Percentiles rank a stretch among this genome's conserved stretches.
phyloP scores from a whole-genome alignment of 495 filamentous ascomycete genomes.

The Viridothelium virens region DNA sequence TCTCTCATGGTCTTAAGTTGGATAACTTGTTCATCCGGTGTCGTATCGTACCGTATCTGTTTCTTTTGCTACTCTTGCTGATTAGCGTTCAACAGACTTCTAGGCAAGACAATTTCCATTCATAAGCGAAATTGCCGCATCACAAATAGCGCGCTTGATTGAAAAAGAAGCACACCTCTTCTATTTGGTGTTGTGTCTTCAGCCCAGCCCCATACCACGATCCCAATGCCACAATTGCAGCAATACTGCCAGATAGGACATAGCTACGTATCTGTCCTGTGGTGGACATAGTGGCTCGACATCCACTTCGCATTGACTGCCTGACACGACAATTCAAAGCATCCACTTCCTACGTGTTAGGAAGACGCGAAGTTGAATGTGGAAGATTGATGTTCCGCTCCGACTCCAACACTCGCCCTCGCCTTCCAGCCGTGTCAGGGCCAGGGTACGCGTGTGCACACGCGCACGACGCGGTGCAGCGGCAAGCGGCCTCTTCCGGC shows the following conservation, averaged over 20 bases:
- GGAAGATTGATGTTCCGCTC: too few relatives aligned
- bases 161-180: constrained; percentile 21
- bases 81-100: neutral
- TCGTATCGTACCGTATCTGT: neutral
- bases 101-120: neutral
- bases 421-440: too few relatives aligned
- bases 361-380: too few relatives aligned
- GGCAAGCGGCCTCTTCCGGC: too few relatives aligned
- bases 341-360: too few relatives aligned
- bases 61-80: neutral
- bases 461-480: too few relatives aligned
- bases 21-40: neutral
- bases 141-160: neutral
- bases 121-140: neutral
- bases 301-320: neutral
- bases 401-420: too few relatives aligned
- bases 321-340: too few relatives aligned
- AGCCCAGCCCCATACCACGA: constrained; percentile 52
- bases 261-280: constrained; percentile 27
- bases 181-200: constrained; percentile 44
- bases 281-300: neutral
- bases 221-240: constrained; percentile 44
- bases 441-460: too few relatives aligned
- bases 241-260: constrained; percentile 43
- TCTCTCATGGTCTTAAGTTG: neutral